These are phyloP conservation scores for Gossypium australe DNA, from an alignment of 345 rosid species.

Conservation along the genomic window DNA sequence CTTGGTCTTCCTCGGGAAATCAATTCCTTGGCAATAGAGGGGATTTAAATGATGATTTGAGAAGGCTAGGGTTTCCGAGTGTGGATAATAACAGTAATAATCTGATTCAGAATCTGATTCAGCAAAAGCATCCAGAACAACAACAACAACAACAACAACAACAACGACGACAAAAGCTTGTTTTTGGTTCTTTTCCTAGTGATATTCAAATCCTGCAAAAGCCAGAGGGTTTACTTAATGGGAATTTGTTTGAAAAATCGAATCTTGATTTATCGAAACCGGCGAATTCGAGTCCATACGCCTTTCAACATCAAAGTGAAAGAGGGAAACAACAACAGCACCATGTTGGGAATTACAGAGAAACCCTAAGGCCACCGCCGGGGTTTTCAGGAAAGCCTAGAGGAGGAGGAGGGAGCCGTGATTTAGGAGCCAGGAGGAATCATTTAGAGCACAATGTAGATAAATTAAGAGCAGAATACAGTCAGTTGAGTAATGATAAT, in stretches of 20 bases:
- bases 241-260: slow-evolving; percentile 20
- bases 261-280: slow-evolving; percentile 23
- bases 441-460: slow-evolving; percentile 30
- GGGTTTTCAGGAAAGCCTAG: slow-evolving; percentile 42
- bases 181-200: slow-evolving; percentile 57
- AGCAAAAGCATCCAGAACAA: slow-evolving; percentile 28
- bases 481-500: slow-evolving; percentile 24
- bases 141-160: background rate
- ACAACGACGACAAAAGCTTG: slow-evolving; percentile 28
- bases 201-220: slow-evolving; percentile 33
- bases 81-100: slow-evolving; percentile 14
- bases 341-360: slow-evolving; percentile 26
- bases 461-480: slow-evolving; percentile 22
- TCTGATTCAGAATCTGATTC: slow-evolving; percentile 30
- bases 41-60: slow-evolving; percentile 35
- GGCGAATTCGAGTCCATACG: slow-evolving; percentile 21
- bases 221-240: slow-evolving; percentile 21
- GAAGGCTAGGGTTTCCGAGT: slow-evolving; percentile 40
- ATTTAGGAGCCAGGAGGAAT: slow-evolving; percentile 27
- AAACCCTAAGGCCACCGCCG: slow-evolving; percentile 26
- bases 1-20: slow-evolving; percentile 21
- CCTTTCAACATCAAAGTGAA: slow-evolving; percentile 30
- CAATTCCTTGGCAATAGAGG: slow-evolving; percentile 34
- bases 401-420: slow-evolving; percentile 31
- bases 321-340: slow-evolving; percentile 37